Evolutionary conservation across 257 asterid genomes (phyloP).

Genomic region (Buddleja alternifolia): DNA sequence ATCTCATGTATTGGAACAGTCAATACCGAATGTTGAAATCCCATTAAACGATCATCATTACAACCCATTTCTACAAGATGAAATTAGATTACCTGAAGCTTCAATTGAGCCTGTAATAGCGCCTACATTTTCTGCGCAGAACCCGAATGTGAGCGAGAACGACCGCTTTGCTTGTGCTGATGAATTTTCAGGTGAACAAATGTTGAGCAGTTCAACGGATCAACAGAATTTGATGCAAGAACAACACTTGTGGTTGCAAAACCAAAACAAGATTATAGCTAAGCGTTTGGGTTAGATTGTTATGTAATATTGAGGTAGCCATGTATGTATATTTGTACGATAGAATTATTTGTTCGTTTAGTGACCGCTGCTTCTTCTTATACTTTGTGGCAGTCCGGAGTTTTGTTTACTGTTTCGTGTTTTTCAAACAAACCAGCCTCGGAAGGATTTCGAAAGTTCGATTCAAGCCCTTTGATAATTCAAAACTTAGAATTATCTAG

Average conservation of each 20-base stretch:
- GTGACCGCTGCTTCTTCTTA: too few species aligned
- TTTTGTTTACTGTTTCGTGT: too few species aligned
- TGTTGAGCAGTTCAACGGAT: conserved; percentile 35
- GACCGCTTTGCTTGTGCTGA: conserved; percentile 55
- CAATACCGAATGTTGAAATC: conserved; percentile 18
- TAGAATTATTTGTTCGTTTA: too few species aligned
- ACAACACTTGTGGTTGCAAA: conserved; percentile 72
- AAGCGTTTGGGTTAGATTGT: conserved; percentile 40
- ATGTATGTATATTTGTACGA: too few species aligned
- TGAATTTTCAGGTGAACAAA: conserved; percentile 32
- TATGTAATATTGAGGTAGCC: too few species aligned
- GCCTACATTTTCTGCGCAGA: conserved; percentile 57
- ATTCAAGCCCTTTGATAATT: too few species aligned
- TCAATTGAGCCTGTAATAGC: conserved; percentile 10
- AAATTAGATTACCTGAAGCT: conserved; percentile 17
- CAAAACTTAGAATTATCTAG: too few species aligned
- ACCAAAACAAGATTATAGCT: conserved; percentile 73
- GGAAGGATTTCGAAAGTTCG: too few species aligned
- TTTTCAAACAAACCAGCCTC: too few species aligned
- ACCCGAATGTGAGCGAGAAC: conserved; percentile 35
- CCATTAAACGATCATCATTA: conserved; percentile 37
- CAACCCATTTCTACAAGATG: conserved; percentile 70
- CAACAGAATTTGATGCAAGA: conserved; percentile 50
- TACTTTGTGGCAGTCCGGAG: too few species aligned
- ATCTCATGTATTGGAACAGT: conserved; percentile 14